Evolutionary conservation across 2,329 filamentous ascomycete genomes (phyloP), one percentile per base, ranked within the genome.

Genomic region (Aspergillus aculeatus): DNA sequence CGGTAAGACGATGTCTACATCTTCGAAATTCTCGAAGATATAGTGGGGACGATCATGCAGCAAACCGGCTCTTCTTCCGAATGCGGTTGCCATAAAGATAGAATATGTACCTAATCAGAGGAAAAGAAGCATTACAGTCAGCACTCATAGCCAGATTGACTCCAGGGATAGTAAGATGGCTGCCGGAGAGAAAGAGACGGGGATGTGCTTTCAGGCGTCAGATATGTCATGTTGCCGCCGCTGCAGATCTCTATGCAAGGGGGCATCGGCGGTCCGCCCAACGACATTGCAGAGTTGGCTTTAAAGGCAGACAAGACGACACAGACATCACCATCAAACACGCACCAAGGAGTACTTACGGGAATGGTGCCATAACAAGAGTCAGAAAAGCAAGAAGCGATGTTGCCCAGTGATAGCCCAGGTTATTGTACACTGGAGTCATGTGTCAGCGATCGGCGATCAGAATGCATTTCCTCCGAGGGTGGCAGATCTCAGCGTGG

Each of bases 361-460:
- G 79, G 54, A 80, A 80, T 23, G 78, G 78, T 44, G 73, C 64
- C 77, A 80, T 80, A 50, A 66, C 68, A 44, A 80, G 66, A 19
- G 77, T 79, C 47, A 81, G 63, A 59, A 80, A 79, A 12, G 72
- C 79, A 11, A 80, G 66, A 11, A 81, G 66, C 5, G 75, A 73
- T 12, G 77, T 78, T 24, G 78, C 79, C 79, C 79, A 81, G 60
- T 80, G 76, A 59, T 75, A 80, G 26, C 76, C 76, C 16, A 81
- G 70, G 26, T 73, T 75, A 49, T 80, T 71, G 61, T 81, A 81
- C 79, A 81, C 77, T 80, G 66, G 57, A 60, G 44, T 50, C 48
- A 51, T 49, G 56, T 57, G 66, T 71, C 66, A 73, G 67, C 52
- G 61, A 66, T 29, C 57, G 49, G 53, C 58, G 57, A 62, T 62